A percentile compares a stretch with the other conserved stretches of the same genome.
These are phyloP conservation scores for Fusarium sp. DNA, from an alignment of 2,329 filamentous ascomycete genomes.

Conservation along the genomic window DNA sequence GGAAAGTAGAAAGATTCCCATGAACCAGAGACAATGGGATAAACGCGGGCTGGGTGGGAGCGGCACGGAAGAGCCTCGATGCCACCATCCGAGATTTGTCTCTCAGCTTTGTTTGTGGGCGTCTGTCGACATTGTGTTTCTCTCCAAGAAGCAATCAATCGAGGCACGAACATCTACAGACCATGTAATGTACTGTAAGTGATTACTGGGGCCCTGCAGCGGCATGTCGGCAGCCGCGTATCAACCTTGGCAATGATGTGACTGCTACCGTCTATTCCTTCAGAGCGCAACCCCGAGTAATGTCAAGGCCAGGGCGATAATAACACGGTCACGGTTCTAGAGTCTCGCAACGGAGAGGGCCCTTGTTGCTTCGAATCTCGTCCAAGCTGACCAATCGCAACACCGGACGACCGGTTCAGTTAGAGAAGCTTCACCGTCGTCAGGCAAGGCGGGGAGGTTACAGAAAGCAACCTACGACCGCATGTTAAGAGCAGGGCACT, in stretches of 20 bases:
- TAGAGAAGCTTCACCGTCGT: neutral
- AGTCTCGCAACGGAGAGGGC: neutral
- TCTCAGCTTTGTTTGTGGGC: slow-evolving; percentile 7
- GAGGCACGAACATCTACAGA: neutral
- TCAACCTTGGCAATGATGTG: neutral
- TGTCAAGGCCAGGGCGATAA: neutral
- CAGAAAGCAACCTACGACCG: neutral
- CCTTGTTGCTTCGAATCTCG: neutral
- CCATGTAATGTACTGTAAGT: neutral
- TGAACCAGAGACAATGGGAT: slow-evolving; percentile 14
- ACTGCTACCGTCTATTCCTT: neutral
- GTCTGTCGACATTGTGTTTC: neutral
- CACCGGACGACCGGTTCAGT: neutral
- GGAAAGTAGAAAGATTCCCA: slow-evolving; percentile 5
- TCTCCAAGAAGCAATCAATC: neutral
- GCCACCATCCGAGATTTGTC: slow-evolving; percentile 26
- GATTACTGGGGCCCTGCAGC: neutral
- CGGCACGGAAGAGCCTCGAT: slow-evolving; percentile 26
- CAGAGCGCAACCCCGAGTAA: neutral
- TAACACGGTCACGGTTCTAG: neutral
- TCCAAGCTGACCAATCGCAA: neutral
- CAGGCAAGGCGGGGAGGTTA: neutral
- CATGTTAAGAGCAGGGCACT: slow-evolving; percentile 16
- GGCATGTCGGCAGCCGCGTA: neutral
- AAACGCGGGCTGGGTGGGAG: slow-evolving; percentile 1